These are phyloP conservation scores for Suhomyces bribrorum DNA, from an alignment of 1,139 yeast species.

Conservation along the genomic window DNA sequence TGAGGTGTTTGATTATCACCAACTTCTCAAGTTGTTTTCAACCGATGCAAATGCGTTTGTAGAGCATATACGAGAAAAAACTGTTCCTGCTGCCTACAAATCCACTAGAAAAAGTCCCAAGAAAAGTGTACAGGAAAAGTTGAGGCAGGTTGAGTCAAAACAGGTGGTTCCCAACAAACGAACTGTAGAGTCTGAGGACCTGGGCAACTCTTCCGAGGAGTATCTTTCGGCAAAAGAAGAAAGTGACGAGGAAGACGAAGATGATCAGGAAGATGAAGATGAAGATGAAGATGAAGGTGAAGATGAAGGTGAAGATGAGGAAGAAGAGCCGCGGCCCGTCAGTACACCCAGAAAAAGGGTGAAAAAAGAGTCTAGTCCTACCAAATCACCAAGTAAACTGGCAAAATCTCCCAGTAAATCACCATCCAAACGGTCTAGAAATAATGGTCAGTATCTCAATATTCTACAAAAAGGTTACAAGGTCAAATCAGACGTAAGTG, in stretches of 20 bases:
- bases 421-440: constrained; percentile 8
- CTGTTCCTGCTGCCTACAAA: constrained; percentile 27
- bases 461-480: constrained; percentile 32
- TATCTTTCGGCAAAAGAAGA: constrained; percentile 11
- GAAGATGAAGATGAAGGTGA: constrained; percentile 13
- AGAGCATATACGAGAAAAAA: constrained; percentile 20
- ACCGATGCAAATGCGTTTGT: constrained; percentile 29
- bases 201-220: constrained; percentile 3
- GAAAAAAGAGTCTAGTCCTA: constrained; percentile 1
- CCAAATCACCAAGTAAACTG: constrained; percentile 9
- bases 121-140: constrained; percentile 13
- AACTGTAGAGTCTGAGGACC: constrained; percentile 1
- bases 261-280: constrained; percentile 10
- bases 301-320: constrained; percentile 14
- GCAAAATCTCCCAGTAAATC: constrained; percentile 8
- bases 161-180: background rate
- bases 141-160: constrained; percentile 3
- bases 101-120: constrained; percentile 8
- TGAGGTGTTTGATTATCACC: constrained; percentile 37
- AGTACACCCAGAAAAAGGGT: constrained; percentile 12
- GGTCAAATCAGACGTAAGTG: constrained; percentile 26
- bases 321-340: constrained; percentile 9
- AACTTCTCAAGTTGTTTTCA: constrained; percentile 22
- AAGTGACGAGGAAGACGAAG: constrained; percentile 7
- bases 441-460: constrained; percentile 22